These are phyloP conservation scores for Crithidia sp. DNA, from an alignment of 208 protist genomes.

Conservation along the genomic window DNA sequence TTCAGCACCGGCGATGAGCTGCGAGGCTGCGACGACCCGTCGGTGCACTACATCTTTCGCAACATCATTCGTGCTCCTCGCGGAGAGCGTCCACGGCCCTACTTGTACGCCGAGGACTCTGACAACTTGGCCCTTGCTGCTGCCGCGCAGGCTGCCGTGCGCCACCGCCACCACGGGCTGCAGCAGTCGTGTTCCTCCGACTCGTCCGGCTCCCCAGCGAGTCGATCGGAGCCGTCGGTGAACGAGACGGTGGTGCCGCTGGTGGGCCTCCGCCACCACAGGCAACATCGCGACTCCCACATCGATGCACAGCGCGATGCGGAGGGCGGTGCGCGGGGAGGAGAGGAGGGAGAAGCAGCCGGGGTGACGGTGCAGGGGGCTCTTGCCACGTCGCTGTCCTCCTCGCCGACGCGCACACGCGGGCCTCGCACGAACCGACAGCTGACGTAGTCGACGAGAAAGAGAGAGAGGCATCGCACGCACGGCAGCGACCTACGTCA, in stretches of 20 bases:
- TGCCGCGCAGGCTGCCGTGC: slow-evolving; percentile 13
- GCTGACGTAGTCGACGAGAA: background rate
- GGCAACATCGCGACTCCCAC: background rate
- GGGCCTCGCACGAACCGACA: background rate
- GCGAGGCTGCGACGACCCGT: slow-evolving; percentile 6
- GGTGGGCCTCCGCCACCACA: slow-evolving; percentile 1
- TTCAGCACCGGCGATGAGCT: slow-evolving; percentile 22
- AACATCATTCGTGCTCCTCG: slow-evolving; percentile 32
- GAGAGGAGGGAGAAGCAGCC: background rate
- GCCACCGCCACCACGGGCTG: slow-evolving; percentile 1
- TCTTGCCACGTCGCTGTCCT: background rate
- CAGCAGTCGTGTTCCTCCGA: background rate
- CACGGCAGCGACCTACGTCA: too few relatives aligned
- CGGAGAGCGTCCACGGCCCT: slow-evolving; percentile 14
- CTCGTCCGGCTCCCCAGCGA: background rate
- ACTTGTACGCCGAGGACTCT: slow-evolving; percentile 10
- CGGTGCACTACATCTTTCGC: slow-evolving; percentile 38
- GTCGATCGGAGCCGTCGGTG: background rate
- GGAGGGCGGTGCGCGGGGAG: too few relatives aligned
- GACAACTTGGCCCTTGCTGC: slow-evolving; percentile 5
- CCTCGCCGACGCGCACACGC: background rate
- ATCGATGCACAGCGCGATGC: background rate
- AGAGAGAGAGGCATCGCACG: background rate
- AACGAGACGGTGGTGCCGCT: background rate
- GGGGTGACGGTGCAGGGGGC: background rate